A percentile compares a stretch with the other conserved stretches of the same genome.
Evolutionary conservation across 257 asterid genomes (phyloP).

Genomic region (Solanum dulcamara): DNA sequence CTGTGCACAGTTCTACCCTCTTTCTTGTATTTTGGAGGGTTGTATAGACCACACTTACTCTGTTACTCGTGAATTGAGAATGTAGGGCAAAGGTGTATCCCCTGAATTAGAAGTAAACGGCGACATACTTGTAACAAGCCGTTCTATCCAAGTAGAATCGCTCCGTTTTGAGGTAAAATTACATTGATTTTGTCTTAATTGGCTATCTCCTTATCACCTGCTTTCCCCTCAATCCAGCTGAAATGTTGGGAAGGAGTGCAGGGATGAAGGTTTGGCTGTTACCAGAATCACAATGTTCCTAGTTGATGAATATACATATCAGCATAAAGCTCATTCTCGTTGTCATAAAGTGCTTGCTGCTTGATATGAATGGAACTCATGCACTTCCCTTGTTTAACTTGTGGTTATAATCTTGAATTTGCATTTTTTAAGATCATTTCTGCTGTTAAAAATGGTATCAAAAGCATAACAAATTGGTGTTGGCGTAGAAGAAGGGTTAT

Average conservation of each 20-base stretch:
- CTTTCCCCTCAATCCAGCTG: not conserved
- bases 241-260: not conserved
- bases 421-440: not conserved
- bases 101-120: constrained; percentile 9
- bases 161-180: constrained; percentile 84
- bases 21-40: not conserved
- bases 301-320: not conserved
- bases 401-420: not conserved
- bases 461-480: not conserved
- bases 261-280: not conserved
- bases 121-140: constrained; percentile 16
- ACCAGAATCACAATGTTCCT: not conserved
- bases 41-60: not conserved
- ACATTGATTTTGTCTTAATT: not conserved
- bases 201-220: not conserved
- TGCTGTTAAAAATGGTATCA: not conserved
- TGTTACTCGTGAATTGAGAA: constrained; percentile 1
- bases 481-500: not conserved
- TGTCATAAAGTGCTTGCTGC: not conserved
- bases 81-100: constrained; percentile 14
- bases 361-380: not conserved
- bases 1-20: not conserved
- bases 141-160: constrained; percentile 23
- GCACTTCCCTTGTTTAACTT: not conserved
- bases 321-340: not conserved